phyloP scores from a whole-genome alignment of 257 asterid species.

The Cinchona pubescens region DNA sequence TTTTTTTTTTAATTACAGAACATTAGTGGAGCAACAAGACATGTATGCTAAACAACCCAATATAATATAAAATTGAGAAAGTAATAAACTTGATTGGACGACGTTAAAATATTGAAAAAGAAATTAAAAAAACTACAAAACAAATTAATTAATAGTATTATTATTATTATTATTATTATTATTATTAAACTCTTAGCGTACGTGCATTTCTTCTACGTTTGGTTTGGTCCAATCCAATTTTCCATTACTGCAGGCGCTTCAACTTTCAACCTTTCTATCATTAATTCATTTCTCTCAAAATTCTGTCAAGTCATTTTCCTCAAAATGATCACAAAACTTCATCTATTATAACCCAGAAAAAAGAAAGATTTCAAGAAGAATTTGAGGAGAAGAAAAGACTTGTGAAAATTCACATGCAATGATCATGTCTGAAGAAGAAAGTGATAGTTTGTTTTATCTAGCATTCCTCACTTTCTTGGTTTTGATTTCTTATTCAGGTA shows the following conservation, averaged over 20 bases:
- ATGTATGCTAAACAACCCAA: constrained; percentile 14
- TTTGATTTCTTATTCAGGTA: constrained; percentile 64
- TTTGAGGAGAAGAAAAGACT: not conserved
- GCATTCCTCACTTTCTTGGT: constrained; percentile 44
- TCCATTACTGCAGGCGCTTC: constrained; percentile 63
- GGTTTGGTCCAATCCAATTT: constrained; percentile 29
- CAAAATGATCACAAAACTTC: constrained; percentile 28
- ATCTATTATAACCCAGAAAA: constrained; percentile 15
- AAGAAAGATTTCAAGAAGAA: not conserved
- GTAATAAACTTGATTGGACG: not conserved
- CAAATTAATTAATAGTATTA: too few relatives aligned
- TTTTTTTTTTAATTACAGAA: not conserved
- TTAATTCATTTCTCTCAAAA: too few relatives aligned
- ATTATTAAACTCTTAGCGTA: constrained; percentile 29
- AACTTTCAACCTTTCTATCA: constrained; percentile 40
- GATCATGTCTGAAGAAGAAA: constrained; percentile 66
- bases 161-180: too few relatives aligned
- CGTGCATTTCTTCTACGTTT: constrained; percentile 56
- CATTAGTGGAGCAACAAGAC: constrained; percentile 1
- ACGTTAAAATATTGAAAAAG: not conserved
- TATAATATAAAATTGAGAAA: not conserved
- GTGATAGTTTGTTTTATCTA: constrained; percentile 29
- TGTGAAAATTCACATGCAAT: constrained; percentile 5
- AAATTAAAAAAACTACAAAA: constrained; percentile 4
- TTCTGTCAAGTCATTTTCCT: constrained; percentile 9